A percentile compares a stretch with the other conserved stretches of the same genome.
Conservation (phyloP, 192 early-diverging fungal species). For the Linnemannia schmuckeri region DNA sequence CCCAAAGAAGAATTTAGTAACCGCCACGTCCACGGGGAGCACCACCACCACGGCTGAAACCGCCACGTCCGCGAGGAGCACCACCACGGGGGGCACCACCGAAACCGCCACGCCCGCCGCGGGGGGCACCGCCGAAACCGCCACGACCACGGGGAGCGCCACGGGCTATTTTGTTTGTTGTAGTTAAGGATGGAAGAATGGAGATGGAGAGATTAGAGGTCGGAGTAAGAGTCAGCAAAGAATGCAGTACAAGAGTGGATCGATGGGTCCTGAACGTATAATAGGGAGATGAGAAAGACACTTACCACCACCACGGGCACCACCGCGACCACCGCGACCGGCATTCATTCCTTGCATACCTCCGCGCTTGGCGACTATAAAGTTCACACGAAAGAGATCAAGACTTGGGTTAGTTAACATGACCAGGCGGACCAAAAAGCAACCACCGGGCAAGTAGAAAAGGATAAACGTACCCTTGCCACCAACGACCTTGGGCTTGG, state of each 20-base stretch:
- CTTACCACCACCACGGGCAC: slow-evolving; percentile 63
- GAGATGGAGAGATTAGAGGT: slow-evolving; percentile 26
- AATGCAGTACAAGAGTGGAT: not conserved
- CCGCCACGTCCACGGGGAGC: slow-evolving; percentile 10
- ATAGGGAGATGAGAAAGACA: not conserved
- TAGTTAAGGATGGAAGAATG: not conserved
- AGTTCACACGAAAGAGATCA: not conserved
- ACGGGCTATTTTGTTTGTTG: slow-evolving; percentile 31
- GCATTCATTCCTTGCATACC: slow-evolving; percentile 74
- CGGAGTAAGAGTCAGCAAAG: slow-evolving; percentile 9
- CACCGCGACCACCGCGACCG: slow-evolving; percentile 72
- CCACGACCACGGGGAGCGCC: slow-evolving; percentile 68
- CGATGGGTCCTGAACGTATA: not conserved
- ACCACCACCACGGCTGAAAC: slow-evolving; percentile 29
- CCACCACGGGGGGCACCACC: slow-evolving; percentile 62
- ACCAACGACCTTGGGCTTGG: slow-evolving; percentile 85
- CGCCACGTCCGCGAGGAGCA: slow-evolving; percentile 66
- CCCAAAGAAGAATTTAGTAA: not conserved
- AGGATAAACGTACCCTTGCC: slow-evolving; percentile 65
- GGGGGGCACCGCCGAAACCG: slow-evolving; percentile 61
- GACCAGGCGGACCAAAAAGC: not conserved
- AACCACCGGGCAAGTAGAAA: not conserved
- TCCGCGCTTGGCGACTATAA: slow-evolving; percentile 59
- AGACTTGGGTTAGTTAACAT: slow-evolving; percentile 35
- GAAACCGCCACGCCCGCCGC: slow-evolving; percentile 43